Percentiles rank a stretch among this genome's conserved stretches.
phyloP scores from a whole-genome alignment of 2,329 filamentous ascomycete genomes.

The Dothiorella sarmentorum region DNA sequence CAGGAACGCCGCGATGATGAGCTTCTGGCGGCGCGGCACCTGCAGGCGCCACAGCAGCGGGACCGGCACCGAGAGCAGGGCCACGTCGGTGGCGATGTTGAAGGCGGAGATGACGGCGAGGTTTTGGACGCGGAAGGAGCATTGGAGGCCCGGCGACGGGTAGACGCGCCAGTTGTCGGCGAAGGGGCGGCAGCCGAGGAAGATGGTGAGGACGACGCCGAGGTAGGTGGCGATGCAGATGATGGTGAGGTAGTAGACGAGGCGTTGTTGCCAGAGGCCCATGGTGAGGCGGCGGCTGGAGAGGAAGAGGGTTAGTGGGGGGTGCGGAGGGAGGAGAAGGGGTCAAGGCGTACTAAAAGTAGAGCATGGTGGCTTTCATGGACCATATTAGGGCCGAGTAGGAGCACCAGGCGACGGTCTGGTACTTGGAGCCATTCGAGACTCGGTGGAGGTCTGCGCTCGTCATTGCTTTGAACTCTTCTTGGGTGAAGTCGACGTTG shows the following conservation, averaged over 20 bases:
- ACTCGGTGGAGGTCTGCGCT: background rate
- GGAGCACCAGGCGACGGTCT: background rate
- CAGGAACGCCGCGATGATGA: constrained; percentile 31
- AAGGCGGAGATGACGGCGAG: constrained; percentile 29
- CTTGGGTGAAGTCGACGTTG: background rate
- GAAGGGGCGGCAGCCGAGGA: constrained; percentile 27
- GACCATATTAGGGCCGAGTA: background rate
- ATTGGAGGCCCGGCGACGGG: constrained; percentile 28
- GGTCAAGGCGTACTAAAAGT: background rate
- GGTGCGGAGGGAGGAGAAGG: background rate
- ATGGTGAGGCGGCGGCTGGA: constrained; percentile 24
- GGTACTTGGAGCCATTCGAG: background rate
- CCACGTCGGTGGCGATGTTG: constrained; percentile 33
- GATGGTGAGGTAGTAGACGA: no score
- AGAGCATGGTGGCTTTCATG: background rate
- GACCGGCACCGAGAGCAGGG: constrained; percentile 33
- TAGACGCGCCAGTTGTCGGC: constrained; percentile 29
- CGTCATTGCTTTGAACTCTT: background rate
- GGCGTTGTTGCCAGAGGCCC: no score
- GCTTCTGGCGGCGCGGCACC: constrained; percentile 30
- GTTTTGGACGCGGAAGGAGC: constrained; percentile 31
- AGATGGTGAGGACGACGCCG: constrained; percentile 32
- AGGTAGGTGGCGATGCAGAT: constrained; percentile 28
- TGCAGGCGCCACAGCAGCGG: constrained; percentile 35
- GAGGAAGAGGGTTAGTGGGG: constrained; percentile 21